Base-by-base conservation (phyloP, 768 basidiomycete species). In the Hygrocybe coccinea region DNA sequence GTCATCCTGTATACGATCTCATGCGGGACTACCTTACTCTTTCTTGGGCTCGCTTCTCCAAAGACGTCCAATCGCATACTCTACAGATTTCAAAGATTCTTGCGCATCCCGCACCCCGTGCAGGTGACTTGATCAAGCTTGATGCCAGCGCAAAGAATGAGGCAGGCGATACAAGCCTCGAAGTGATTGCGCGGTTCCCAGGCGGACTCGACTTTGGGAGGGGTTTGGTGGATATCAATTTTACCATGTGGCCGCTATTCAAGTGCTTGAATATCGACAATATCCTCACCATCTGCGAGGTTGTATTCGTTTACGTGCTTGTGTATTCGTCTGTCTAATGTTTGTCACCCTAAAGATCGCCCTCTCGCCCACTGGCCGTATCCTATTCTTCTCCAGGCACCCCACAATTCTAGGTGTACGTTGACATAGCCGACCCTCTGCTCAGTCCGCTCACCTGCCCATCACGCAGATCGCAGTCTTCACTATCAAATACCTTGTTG, bases 241-340 rank as follows among this genome's bases (percentile, higher is more conserved):
- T 95, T 66, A 93, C 92, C 37, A 90, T 97, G 83, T 98, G 93
- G 92, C 95, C 95, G 1, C 67, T 98, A 49, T 97, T 97, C 79
- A 89, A 93, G 67, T 88, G 87, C 56, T 71, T 97, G 57, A 93
- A 92, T 63, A 83, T 95, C 54, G 95, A 97, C 67, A 94, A 95
- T 62, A 89, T 98, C 58, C 73, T 98, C 57, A 93, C 91, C 6
- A 86, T 91, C 55, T 92, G 91, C 65, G 95, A 98, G 79, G 89
- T 89, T 62, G 3, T 69, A 57, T 35, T 14, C 21, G 25, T 12
- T 37, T 29, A 14, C 21, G 34, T 44, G 22, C 1, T 3, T 12
- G 10, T 12, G 22, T 14, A 15, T 39, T n/a, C 11, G 15, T 35
- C 35, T 46, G 10, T 33, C 37, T 29, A 36, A 10, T 39, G 44